Evolutionary conservation across 164 flowering plant genomes (phyloP), one percentile per base, ranked within the genome.

Genomic region (Litsea cubeba): DNA sequence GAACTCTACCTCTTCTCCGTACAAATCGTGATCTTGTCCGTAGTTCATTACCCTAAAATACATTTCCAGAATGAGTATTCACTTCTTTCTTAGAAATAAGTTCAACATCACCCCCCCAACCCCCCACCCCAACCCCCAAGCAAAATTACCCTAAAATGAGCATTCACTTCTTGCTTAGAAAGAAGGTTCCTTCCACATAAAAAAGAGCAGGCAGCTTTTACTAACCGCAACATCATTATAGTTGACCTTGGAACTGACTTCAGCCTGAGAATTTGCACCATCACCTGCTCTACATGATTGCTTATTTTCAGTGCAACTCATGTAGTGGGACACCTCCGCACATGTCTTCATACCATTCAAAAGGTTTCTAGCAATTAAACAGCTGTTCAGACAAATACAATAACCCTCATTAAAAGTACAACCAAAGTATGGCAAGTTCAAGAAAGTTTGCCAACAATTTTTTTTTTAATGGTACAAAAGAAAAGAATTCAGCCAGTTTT

Each of bases 1-100:
- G 99, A 74, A 94, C 98, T 82, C 83, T 89, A 75, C 99, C 99
- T 81, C 87, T 88, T 73, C 99, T 88, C 30, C 98, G 94, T 71
- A 96, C 80, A 82, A 89, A 96, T 78, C 89, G 87, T 82, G 97
- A 94, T 77, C 97, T 90, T 77, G 97, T 88, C 74, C 93, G 83
- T 20, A 82, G 84, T 68, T 84, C 87, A 81, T 76, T 84, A 40
- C 94, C 92, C 99, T 96, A 76, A 70, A 79, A 65, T 57, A 25
- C 17, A 70, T 65, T 70, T 26, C 49, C 62, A 69, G 46, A 23
- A 28, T 32, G 26, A 23, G 20, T 23, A 68, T 40, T 78, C 60
- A 67, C 14, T 46, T 54, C 18, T 17, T 68, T 76, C 74, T 50
- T 30, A 50, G 76, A 25, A 57, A 50, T 50, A 78, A 60, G 65